Conservation (phyloP, 1,284 basidiomycete species). For the Coniferiporia sulphurascens region DNA sequence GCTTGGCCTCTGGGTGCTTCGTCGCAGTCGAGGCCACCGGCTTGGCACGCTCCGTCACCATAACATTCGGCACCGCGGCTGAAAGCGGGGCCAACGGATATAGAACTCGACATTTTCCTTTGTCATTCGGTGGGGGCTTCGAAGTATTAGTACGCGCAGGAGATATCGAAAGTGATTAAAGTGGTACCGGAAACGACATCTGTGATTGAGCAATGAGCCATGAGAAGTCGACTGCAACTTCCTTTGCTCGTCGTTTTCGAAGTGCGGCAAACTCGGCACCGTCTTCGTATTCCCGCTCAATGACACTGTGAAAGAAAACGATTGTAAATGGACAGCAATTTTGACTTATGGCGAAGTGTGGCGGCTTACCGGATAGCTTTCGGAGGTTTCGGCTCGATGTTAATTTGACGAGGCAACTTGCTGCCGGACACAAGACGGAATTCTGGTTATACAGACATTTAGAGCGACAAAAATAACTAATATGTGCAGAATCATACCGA, state of each 20-base stretch:
- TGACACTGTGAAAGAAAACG: background rate
- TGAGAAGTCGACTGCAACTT: slow-evolving; percentile 8
- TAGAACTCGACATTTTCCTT: background rate
- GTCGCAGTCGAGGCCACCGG: background rate
- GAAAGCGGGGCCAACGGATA: background rate
- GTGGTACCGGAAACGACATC: slow-evolving; percentile 1
- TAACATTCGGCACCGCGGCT: background rate
- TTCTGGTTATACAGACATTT: background rate
- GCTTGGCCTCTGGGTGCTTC: background rate
- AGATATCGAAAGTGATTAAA: background rate
- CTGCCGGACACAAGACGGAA: background rate
- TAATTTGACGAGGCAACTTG: background rate
- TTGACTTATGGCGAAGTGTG: background rate
- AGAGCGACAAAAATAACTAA: background rate
- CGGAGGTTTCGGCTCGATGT: slow-evolving; percentile 4
- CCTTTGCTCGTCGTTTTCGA: background rate
- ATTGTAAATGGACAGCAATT: background rate
- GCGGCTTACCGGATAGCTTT: background rate
- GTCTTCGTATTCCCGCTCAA: slow-evolving; percentile 9
- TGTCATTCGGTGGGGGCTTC: background rate
- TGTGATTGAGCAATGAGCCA: slow-evolving; percentile 5
- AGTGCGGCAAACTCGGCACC: background rate
- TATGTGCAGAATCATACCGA: background rate
- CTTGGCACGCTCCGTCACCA: background rate
- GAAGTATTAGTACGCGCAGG: background rate